These are phyloP conservation scores for Suhomyces kilbournensis DNA, from an alignment of 805 yeast genomes.

Conservation along the genomic window DNA sequence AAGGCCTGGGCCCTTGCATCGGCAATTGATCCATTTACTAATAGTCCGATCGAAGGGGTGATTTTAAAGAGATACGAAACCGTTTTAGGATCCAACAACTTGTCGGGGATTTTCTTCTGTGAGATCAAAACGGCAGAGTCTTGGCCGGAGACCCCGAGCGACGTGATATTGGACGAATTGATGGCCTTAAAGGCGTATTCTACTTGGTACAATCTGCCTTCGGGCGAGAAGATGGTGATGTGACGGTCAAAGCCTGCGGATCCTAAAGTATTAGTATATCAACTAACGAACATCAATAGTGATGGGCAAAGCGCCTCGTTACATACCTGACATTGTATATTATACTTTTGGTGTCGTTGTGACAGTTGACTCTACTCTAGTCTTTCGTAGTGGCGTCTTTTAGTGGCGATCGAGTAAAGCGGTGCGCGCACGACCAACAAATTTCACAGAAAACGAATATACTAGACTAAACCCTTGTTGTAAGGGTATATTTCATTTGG, in stretches of 20 bases:
- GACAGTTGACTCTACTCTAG: background rate
- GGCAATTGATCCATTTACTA: constrained; percentile 93
- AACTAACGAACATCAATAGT: no score
- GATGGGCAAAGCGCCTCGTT: no score
- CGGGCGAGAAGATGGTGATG: constrained; percentile 97
- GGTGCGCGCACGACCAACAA: background rate
- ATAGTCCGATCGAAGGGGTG: constrained; percentile 79
- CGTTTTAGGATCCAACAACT: constrained; percentile 81
- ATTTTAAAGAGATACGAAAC: constrained; percentile 84
- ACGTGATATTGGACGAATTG: constrained; percentile 86
- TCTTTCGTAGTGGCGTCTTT: background rate
- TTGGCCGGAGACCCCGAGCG: constrained; percentile 82
- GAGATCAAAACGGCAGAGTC: constrained; percentile 85
- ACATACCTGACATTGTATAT: background rate
- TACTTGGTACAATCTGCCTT: constrained; percentile 95
- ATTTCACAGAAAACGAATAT: no score
- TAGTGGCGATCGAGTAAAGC: background rate
- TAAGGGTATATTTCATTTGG: no score
- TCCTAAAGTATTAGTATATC: constrained; percentile 29
- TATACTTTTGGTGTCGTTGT: background rate
- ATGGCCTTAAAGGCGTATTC: constrained; percentile 98
- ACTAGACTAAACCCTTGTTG: no score
- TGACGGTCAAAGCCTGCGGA: constrained; percentile 99
- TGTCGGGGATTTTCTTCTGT: constrained; percentile 96
- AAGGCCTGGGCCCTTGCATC: constrained; percentile 89